A percentile compares a stretch with the other conserved stretches of the same genome.
phyloP scores from a whole-genome alignment of 441 rosid genomes.

The Bocquillonia castaneifolia region DNA sequence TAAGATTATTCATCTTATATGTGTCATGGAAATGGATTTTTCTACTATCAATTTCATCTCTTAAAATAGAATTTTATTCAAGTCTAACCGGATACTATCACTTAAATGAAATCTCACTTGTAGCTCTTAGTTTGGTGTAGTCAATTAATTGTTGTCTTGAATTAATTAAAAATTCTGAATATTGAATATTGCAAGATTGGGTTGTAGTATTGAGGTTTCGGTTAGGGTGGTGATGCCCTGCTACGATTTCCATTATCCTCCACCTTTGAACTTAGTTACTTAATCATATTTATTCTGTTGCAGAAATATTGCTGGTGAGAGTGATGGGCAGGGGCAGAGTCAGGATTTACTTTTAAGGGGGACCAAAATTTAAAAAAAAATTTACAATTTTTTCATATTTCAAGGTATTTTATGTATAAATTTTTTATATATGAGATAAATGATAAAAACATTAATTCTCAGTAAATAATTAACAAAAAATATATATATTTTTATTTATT shows the following conservation, averaged over 20 bases:
- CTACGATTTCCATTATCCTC: constrained; percentile 40
- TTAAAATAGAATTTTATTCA: constrained; percentile 9
- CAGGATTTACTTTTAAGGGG: too few species aligned
- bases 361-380: too few species aligned
- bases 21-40: background rate
- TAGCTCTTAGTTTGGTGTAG: constrained; percentile 25
- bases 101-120: constrained; percentile 8
- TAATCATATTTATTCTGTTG: constrained; percentile 58
- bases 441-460: too few species aligned
- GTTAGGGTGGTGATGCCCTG: constrained; percentile 41
- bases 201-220: constrained; percentile 46
- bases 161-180: constrained; percentile 41
- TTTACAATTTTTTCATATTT: too few species aligned
- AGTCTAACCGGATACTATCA: constrained; percentile 16
- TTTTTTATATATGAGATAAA: too few species aligned
- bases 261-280: constrained; percentile 37
- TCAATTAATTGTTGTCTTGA: constrained; percentile 33
- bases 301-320: constrained; percentile 66
- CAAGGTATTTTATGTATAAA: too few species aligned
- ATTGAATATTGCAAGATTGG: constrained; percentile 52
- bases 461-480: too few species aligned
- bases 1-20: background rate
- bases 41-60: constrained; percentile 9
- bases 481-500: too few species aligned
- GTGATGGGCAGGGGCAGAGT: too few species aligned